Evolutionary conservation across 1,284 basidiomycete genomes (phyloP).

Genomic region (Ceraceosorus bombacis): DNA sequence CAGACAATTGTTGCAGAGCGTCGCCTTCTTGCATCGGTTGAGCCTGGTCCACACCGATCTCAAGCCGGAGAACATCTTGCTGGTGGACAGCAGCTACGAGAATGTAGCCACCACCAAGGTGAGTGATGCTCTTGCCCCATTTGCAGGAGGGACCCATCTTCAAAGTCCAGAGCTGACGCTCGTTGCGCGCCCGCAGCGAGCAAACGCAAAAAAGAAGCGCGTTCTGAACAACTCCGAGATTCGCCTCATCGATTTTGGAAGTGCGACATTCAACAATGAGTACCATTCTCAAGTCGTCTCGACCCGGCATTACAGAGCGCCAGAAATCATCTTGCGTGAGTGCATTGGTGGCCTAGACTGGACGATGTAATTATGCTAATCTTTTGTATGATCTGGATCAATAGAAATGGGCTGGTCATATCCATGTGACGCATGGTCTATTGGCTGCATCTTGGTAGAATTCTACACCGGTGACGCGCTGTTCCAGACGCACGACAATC

Average conservation of each 20-base stretch:
- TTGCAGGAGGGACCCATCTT: too few relatives aligned
- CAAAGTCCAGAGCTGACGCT: not conserved
- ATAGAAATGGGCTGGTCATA: constrained; percentile 80
- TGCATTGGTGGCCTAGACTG: constrained; percentile 13
- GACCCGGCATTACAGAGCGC: constrained; percentile 95
- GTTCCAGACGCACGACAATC: constrained; percentile 97
- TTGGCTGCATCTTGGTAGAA: constrained; percentile 97
- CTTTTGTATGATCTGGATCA: not conserved
- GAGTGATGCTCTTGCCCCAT: not conserved
- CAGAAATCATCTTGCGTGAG: constrained; percentile 94
- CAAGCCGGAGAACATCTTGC: constrained; percentile 76
- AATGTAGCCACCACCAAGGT: constrained; percentile 21
- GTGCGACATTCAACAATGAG: constrained; percentile 94
- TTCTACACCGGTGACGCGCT: constrained; percentile 95
- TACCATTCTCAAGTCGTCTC: constrained; percentile 97
- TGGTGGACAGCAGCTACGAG: constrained; percentile 74
- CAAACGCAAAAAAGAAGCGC: constrained; percentile 36
- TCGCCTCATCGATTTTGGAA: constrained; percentile 95
- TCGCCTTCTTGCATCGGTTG: constrained; percentile 80
- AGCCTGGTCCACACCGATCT: constrained; percentile 94
- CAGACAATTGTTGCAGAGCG: constrained; percentile 79
- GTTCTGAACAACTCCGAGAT: constrained; percentile 84
- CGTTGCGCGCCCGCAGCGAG: constrained; percentile 13
- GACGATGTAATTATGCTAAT: too few relatives aligned
- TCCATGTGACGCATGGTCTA: constrained; percentile 95